Conservation (phyloP, 2,329 filamentous ascomycete genomes). For the Albophoma yamanashiensis region DNA sequence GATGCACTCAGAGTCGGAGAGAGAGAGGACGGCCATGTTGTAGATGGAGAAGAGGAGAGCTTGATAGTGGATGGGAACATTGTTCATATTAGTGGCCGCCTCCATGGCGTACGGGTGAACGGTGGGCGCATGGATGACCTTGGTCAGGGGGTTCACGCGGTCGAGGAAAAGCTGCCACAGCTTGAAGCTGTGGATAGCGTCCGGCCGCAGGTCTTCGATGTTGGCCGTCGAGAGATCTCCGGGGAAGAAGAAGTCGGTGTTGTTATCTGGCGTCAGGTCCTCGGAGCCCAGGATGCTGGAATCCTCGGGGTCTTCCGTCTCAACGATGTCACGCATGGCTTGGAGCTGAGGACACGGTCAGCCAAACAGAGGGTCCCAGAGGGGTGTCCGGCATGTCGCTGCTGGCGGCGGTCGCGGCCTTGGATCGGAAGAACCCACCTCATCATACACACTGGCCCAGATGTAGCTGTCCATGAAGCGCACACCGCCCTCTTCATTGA, state of each 20-base stretch:
- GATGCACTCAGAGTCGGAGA: conserved; percentile 44
- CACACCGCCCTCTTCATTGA: conserved; percentile 42
- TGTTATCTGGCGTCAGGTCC: conserved; percentile 38
- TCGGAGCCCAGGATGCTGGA: conserved; percentile 37
- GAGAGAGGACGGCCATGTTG: conserved; percentile 44
- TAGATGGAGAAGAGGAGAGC: conserved; percentile 58
- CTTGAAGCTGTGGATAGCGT: conserved; percentile 53
- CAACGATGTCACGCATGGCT: conserved; percentile 49
- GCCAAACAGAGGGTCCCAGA: background rate
- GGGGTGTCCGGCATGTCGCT: too few species aligned
- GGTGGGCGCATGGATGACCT: conserved; percentile 61
- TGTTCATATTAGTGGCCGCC: conserved; percentile 43
- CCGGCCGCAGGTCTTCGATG: conserved; percentile 48
- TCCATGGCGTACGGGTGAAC: conserved; percentile 56
- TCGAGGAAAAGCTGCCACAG: conserved; percentile 69
- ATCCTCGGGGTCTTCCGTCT: conserved; percentile 36
- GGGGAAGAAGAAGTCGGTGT: conserved; percentile 37
- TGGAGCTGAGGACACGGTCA: conserved; percentile 29
- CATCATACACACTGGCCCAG: conserved; percentile 42
- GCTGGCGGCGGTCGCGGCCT: background rate
- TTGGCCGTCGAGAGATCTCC: conserved; percentile 27
- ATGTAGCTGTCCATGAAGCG: conserved; percentile 49
- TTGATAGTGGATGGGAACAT: conserved; percentile 46
- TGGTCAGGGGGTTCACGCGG: conserved; percentile 64
- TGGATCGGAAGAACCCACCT: conserved; percentile 28